phyloP scores from a whole-genome alignment of 805 yeast genomes.

The Cyberlindnera bimundalis region DNA sequence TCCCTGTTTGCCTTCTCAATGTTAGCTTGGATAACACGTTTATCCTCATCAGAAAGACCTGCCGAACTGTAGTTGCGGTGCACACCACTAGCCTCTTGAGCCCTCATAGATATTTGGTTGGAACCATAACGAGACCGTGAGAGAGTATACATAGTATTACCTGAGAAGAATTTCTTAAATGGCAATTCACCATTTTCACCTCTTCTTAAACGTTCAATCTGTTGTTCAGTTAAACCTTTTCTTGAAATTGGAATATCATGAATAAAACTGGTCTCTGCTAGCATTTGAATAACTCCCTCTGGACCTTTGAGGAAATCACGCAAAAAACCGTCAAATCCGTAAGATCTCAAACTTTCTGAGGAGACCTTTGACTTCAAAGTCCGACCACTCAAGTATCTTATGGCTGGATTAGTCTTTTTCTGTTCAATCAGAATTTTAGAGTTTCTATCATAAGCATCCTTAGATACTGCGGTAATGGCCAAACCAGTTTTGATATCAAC shows the following conservation, averaged over 20 bases:
- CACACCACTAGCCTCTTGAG: slow-evolving; percentile 13
- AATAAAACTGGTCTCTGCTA: slow-evolving; percentile 51
- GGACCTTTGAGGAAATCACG: slow-evolving; percentile 76
- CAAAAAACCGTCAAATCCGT: slow-evolving; percentile 81
- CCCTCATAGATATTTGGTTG: slow-evolving; percentile 37
- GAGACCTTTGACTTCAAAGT: slow-evolving; percentile 26
- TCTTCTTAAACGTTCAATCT: slow-evolving; percentile 35
- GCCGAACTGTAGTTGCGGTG: slow-evolving; percentile 17
- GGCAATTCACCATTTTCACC: slow-evolving; percentile 39
- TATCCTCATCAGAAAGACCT: slow-evolving; percentile 24
- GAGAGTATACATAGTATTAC: slow-evolving; percentile 48
- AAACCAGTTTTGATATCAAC: slow-evolving; percentile 50
- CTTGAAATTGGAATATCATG: slow-evolving; percentile 62
- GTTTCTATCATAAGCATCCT: slow-evolving; percentile 45
- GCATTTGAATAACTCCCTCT: slow-evolving; percentile 62
- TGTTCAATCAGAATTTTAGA: slow-evolving; percentile 41
- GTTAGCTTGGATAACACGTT: slow-evolving; percentile 7
- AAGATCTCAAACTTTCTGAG: slow-evolving; percentile 34
- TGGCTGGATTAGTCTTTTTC: slow-evolving; percentile 43
- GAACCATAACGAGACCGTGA: slow-evolving; percentile 62
- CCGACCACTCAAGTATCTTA: slow-evolving; percentile 43
- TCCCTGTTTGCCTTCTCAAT: slow-evolving; percentile 18
- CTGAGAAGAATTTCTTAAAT: slow-evolving; percentile 59
- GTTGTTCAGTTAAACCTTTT: slow-evolving; percentile 39
- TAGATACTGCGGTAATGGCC: slow-evolving; percentile 60